A percentile compares a stretch with the other conserved stretches of the same genome.
Conservation (phyloP, 2,329 filamentous ascomycete genomes). For the Fusarium albosuccineum region DNA sequence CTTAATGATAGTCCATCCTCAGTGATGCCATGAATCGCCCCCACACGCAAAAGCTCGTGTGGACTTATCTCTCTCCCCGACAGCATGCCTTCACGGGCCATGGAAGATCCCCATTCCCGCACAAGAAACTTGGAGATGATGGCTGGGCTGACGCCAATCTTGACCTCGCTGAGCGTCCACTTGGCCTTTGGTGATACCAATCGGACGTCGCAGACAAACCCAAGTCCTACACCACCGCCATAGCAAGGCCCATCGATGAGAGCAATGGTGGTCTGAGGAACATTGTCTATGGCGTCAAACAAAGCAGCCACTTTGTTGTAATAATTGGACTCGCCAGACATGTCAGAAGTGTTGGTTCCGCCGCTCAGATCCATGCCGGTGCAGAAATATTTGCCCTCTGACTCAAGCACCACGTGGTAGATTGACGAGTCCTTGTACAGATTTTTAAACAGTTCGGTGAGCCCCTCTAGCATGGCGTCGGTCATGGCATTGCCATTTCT, state of each 20-base stretch:
- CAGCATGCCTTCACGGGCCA: constrained; percentile 23
- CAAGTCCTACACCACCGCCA: constrained; percentile 22
- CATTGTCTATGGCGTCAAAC: constrained; percentile 17
- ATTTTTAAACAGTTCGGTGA: background rate
- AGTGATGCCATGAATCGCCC: background rate
- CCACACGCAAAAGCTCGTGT: constrained; percentile 1
- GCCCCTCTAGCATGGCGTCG: background rate
- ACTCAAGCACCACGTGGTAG: constrained; percentile 18
- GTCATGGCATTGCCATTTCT: background rate
- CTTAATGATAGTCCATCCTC: background rate
- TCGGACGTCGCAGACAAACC: constrained; percentile 25
- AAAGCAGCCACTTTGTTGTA: constrained; percentile 10
- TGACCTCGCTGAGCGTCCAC: constrained; percentile 25
- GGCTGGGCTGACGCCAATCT: constrained; percentile 26
- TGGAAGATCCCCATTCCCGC: constrained; percentile 22
- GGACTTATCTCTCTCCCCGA: constrained; percentile 17
- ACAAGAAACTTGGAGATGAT: constrained; percentile 29
- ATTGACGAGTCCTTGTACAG: constrained; percentile 1
- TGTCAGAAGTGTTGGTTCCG: constrained; percentile 6
- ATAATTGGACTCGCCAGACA: constrained; percentile 4
- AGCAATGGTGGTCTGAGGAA: constrained; percentile 25
- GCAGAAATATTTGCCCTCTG: constrained; percentile 27
- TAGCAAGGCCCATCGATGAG: constrained; percentile 21
- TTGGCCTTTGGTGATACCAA: constrained; percentile 10
- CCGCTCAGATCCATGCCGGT: constrained; percentile 31